Base-by-base conservation (phyloP, 169 alveolate genomes). In the Babesia ovis region DNA sequence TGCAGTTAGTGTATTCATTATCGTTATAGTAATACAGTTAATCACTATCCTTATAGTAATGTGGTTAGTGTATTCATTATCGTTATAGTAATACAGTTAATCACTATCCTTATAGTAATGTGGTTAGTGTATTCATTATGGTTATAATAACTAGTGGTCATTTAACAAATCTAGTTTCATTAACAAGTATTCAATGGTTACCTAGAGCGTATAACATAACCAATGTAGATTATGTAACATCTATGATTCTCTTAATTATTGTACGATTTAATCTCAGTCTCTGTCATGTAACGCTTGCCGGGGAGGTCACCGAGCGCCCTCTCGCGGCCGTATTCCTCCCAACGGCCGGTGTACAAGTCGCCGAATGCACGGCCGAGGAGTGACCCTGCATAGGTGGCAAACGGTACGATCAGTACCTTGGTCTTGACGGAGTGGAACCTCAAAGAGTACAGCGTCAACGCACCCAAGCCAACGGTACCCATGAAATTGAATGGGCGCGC, bases 261-360 rank as follows among this genome's bases (percentile, higher is more conserved):
- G 29, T 64, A 64, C 61, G 61, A 29, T 31, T 34, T 64, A 1
- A 64, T 27, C 34, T 77, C 86, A 48, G 59, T 31, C 60, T 77
- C 66, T 22, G 80, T 77, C 68, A 77, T 27, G 67, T 60, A 54
- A 20, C 86, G 72, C 59, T 46, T 77, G 60, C 77, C 67, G 3
- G 88, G 88, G 50, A 80, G 71, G 42, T 58, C 70, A 6, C 88
- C 88, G 0, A 80, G 79, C 32, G 83, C 83, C 4, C 88, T 46
- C 55, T 80, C 77, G 18, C 77, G 75, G 41, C 80, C 77, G 43
- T 56, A 70, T 41, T 80, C 88, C 39, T 61, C 46, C 88, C 88
- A 80, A 3, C 84, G 59, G 29, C 88, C 88, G 46, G 35, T 50
- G 57, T 70, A 80, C 16, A 31, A 35, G 32, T 80, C 75, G 16